phyloP scores from a whole-genome alignment of 2,329 filamentous ascomycete genomes.

The Ilyonectria robusta region DNA sequence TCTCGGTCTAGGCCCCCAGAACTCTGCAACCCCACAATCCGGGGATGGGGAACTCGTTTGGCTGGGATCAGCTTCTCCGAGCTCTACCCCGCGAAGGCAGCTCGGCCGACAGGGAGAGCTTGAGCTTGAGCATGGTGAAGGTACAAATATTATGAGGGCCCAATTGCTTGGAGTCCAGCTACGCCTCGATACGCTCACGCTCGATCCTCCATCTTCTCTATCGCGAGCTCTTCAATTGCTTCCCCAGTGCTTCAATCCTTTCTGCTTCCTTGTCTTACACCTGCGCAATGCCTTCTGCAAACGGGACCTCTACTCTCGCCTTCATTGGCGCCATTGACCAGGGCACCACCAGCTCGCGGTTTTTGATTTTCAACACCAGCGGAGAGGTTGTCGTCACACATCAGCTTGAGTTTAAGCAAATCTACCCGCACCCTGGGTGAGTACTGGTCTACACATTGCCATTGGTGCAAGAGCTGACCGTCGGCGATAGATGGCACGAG shows the following conservation, averaged over 20 bases:
- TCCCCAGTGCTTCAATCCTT: slow-evolving; percentile 19
- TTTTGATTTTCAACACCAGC: slow-evolving; percentile 88
- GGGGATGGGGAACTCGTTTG: slow-evolving; percentile 22
- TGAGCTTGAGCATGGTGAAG: slow-evolving; percentile 18
- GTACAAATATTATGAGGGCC: slow-evolving; percentile 31
- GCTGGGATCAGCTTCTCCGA: slow-evolving; percentile 15
- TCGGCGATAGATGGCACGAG: slow-evolving; percentile 85
- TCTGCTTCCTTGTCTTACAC: slow-evolving; percentile 34
- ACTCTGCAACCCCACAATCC: slow-evolving; percentile 27
- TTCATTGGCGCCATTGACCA: slow-evolving; percentile 93
- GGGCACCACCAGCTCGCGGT: slow-evolving; percentile 87
- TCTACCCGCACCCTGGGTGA: slow-evolving; percentile 88
- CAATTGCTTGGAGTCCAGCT: slow-evolving; percentile 22
- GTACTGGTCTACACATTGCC: slow-evolving; percentile 49
- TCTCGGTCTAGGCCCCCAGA: slow-evolving; percentile 5
- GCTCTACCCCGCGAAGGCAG: slow-evolving; percentile 27
- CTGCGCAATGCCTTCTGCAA: slow-evolving; percentile 52
- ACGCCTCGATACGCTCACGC: slow-evolving; percentile 6
- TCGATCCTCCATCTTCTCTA: slow-evolving; percentile 28
- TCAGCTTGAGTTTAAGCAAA: slow-evolving; percentile 88
- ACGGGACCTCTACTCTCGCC: slow-evolving; percentile 42
- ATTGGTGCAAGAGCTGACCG: slow-evolving; percentile 29
- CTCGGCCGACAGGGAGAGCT: slow-evolving; percentile 17
- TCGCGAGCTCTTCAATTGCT: slow-evolving; percentile 41
- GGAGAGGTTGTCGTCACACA: slow-evolving; percentile 86